Percentiles rank a stretch among this genome's conserved stretches.
These are phyloP conservation scores for Heracleum sosnowskyi DNA, from an alignment of 129 eudicot species.

Conservation along the genomic window DNA sequence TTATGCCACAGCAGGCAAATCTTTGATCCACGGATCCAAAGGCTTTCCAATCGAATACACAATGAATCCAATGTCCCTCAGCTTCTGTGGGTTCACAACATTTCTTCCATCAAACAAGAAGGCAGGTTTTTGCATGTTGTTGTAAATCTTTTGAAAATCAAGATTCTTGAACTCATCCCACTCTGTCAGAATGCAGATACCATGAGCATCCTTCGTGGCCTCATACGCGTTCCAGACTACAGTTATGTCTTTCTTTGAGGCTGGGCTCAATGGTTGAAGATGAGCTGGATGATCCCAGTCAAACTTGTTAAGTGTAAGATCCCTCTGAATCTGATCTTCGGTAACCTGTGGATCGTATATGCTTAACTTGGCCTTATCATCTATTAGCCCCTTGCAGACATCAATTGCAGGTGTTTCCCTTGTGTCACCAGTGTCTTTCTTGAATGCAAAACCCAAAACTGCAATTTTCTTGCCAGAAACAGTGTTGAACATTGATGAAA, in stretches of 20 bases:
- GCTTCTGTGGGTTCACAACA: conserved; percentile 43
- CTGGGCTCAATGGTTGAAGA: conserved; percentile 56
- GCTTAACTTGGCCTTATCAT: conserved; percentile 59
- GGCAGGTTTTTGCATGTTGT: conserved; percentile 60
- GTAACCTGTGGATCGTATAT: conserved; percentile 80
- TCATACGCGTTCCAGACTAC: conserved; percentile 61
- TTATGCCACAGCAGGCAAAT: conserved; percentile 71
- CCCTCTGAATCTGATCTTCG: conserved; percentile 66
- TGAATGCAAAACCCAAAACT: conserved; percentile 66
- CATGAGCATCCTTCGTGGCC: conserved; percentile 64
- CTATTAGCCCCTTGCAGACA: conserved; percentile 60
- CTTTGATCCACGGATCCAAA: conserved; percentile 71
- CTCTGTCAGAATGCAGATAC: conserved; percentile 53
- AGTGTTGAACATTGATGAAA: conserved; percentile 76
- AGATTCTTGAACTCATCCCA: conserved; percentile 67
- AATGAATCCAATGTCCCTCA: conserved; percentile 61
- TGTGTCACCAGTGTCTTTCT: conserved; percentile 76
- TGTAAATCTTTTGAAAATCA: conserved; percentile 51
- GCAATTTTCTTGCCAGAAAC: conserved; percentile 70
- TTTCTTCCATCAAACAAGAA: conserved; percentile 71
- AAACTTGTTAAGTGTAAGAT: conserved; percentile 57
- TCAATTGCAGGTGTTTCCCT: conserved; percentile 79
- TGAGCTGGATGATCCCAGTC: conserved; percentile 83
- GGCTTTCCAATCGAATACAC: conserved; percentile 74
- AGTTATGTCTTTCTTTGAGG: conserved; percentile 36